Percentiles rank a stretch among this genome's conserved stretches.
Evolutionary conservation across 305 asterid genomes (phyloP).

Genomic region (Fraxinus xanthoxyloides): DNA sequence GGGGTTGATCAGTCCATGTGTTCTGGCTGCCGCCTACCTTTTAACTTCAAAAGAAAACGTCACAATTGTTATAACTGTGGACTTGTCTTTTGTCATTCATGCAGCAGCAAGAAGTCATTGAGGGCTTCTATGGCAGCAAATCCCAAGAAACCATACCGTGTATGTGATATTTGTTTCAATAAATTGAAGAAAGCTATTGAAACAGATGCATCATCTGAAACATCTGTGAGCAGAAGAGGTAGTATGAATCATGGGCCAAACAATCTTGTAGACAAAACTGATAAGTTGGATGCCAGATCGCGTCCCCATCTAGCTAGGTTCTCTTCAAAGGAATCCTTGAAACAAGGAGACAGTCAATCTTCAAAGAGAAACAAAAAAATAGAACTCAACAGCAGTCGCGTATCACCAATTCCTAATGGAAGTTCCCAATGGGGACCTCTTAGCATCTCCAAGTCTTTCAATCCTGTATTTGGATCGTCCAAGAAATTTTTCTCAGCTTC

Average conservation of each 20-base stretch:
- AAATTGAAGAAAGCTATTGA: conserved; percentile 66
- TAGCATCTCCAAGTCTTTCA: conserved; percentile 59
- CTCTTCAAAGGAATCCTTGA: conserved; percentile 66
- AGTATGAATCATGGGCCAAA: conserved; percentile 48
- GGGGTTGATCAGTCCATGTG: conserved; percentile 91
- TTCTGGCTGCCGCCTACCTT: conserved; percentile 80
- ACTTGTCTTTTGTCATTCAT: conserved; percentile 79
- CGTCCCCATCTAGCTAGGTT: conserved; percentile 63
- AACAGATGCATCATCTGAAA: conserved; percentile 50
- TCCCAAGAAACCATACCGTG: conserved; percentile 84
- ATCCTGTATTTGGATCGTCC: conserved; percentile 74
- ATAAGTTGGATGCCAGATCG: conserved; percentile 47
- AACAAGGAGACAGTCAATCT: conserved; percentile 55
- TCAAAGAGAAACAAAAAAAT: conserved; percentile 67
- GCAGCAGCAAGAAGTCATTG: conserved; percentile 85
- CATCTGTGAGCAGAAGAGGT: conserved; percentile 60
- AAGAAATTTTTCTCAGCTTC: conserved; percentile 81
- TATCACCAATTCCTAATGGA: conserved; percentile 74
- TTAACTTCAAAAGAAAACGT: conserved; percentile 83
- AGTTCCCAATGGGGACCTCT: conserved; percentile 59
- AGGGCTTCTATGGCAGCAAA: conserved; percentile 91
- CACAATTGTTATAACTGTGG: conserved; percentile 95
- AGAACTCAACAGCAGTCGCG: conserved; percentile 70
- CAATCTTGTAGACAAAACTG: conserved; percentile 49
- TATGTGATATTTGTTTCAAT: conserved; percentile 71